Evolutionary conservation across 2,329 filamentous ascomycete species (phyloP).

Genomic region (Mycocentrospora acerina): DNA sequence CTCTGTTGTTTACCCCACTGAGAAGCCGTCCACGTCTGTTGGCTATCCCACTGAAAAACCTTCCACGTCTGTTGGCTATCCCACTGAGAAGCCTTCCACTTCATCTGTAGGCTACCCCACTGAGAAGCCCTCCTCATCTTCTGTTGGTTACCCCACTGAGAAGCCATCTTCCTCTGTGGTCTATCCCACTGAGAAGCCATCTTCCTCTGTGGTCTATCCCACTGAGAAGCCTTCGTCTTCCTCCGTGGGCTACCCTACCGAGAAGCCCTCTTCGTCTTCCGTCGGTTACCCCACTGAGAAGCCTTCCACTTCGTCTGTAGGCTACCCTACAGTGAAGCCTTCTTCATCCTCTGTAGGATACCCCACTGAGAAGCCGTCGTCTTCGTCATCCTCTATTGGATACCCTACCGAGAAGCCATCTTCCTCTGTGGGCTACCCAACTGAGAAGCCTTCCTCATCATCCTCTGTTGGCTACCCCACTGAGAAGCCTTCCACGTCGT

Average conservation of each 20-base stretch:
- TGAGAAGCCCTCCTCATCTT: conserved; percentile 5
- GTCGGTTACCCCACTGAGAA: no score
- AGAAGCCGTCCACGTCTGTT: conserved; percentile 1
- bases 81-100: no score
- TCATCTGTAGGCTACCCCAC: conserved; percentile 5
- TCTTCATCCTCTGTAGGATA: background rate
- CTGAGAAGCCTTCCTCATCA: background rate
- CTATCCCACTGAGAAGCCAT: conserved; percentile 9
- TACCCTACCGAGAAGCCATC: conserved; percentile 3
- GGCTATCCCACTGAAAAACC: no score
- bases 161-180: conserved; percentile 9
- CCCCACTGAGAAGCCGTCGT: no score
- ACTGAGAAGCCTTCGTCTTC: conserved; percentile 1
- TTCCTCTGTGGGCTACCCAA: background rate
- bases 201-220: conserved; percentile 14
- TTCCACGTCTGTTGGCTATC: no score
- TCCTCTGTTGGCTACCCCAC: conserved; percentile 7
- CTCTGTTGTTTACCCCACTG: conserved; percentile 10
- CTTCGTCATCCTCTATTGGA: conserved; percentile 3
- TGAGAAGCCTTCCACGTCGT: conserved; percentile 4
- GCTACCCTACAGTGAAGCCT: conserved; percentile 6
- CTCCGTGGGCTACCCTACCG: no score
- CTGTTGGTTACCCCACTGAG: conserved; percentile 26
- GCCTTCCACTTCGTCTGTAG: conserved; percentile 1
- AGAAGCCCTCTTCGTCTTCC: no score